phyloP scores from a whole-genome alignment of 495 filamentous ascomycete species.

The Cairneyella variabilis region DNA sequence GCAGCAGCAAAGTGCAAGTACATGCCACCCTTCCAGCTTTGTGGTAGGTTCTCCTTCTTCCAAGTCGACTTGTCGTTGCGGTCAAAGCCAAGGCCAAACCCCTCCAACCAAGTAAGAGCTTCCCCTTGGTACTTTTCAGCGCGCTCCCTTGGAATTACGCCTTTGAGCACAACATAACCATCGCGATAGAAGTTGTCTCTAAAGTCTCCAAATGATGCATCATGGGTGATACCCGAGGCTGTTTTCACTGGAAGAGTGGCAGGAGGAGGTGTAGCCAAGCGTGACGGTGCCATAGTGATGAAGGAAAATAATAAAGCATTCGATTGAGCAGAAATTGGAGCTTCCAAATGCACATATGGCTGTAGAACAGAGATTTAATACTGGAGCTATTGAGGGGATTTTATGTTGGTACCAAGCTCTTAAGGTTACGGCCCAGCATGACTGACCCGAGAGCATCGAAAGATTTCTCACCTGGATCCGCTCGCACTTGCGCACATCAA shows the following conservation, averaged over 20 bases:
- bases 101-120: conserved; percentile 1
- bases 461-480: too few relatives aligned
- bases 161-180: conserved; percentile 7
- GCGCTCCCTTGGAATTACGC: not conserved
- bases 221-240: not conserved
- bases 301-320: too few relatives aligned
- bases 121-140: not conserved
- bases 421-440: too few relatives aligned
- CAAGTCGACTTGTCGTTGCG: not conserved
- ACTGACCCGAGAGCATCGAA: too few relatives aligned
- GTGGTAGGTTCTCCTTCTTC: conserved; percentile 1
- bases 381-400: too few relatives aligned
- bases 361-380: too few relatives aligned
- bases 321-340: too few relatives aligned
- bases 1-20: conserved; percentile 31
- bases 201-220: not conserved
- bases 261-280: not conserved
- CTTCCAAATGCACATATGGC: too few relatives aligned
- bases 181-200: conserved; percentile 16
- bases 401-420: too few relatives aligned
- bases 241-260: not conserved
- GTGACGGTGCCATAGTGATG: conserved; percentile 1
- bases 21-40: conserved; percentile 19
- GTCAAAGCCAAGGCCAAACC: not conserved
- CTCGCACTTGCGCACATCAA: too few relatives aligned